Base-by-base conservation (phyloP, 805 yeast species). In the Metschnikowia colocasiae region DNA sequence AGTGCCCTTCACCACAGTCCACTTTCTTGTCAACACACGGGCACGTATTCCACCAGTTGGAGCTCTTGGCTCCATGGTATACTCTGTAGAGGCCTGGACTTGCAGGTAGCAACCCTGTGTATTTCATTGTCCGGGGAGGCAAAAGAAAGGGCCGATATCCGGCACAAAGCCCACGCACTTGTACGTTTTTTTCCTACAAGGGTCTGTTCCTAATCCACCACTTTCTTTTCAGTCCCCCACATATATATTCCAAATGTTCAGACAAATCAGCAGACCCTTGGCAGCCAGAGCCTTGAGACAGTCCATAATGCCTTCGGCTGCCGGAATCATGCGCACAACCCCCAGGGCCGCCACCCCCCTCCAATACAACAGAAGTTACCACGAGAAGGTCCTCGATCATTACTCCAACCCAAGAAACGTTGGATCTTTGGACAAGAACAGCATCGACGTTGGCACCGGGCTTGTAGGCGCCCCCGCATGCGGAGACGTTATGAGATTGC, bases 381-480 rank as follows among this genome's bases (percentile, higher is more conserved):
- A 91, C 62, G 90, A 89, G 52, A 90, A 89, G 65, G 97, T 92
- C 45, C 84, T 92, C 58, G 98, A 94, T 64, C 99, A 94, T 65
- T 94, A 94, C 69, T 83, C 87, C 61, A 91, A 92, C 72, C 99
- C 99, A 51, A 81, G 99, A 68, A 94, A 94, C 63, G 98, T 94
- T 23, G 99, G 99, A 15, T 80, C 96, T 5, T 71, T 94, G 67
- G 89, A 91, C 69, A 90, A 91, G 69, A 76, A 75, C 46, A 78
- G 80, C 49, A 61, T 70, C 15, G 80, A 82, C 56, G 97, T 94
- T 10, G 99, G 99, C 37, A 94, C 98, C 1, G 99, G 99, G 1
- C 77, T 94, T 38, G 99, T 94, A 13, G 99, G 99, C 48, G 98
- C 99, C 0, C 98, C 99, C 46, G 99, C 99, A 0, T 94, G 99